Evolutionary conservation across 73 alveolate genomes (phyloP).

Genomic region (Symbiodinium natans): DNA sequence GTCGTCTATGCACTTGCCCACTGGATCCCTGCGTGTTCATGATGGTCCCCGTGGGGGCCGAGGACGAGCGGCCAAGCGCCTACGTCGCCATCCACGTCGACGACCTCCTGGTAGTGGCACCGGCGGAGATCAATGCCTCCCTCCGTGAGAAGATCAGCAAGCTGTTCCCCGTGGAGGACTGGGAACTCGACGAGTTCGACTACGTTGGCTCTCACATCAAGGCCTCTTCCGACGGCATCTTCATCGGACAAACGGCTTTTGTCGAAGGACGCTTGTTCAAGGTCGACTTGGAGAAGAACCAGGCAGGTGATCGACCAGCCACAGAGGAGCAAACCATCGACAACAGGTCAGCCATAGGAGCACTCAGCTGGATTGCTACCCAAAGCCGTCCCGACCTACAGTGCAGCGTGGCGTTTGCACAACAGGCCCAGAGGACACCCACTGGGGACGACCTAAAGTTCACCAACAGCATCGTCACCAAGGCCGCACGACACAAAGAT

Average conservation of each 20-base stretch:
- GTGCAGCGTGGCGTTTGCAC: too few relatives aligned
- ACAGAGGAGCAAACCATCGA: too few relatives aligned
- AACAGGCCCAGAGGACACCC: too few relatives aligned
- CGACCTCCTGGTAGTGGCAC: conserved; percentile 9
- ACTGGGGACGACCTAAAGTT: too few relatives aligned
- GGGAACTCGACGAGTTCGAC: conserved; percentile 17
- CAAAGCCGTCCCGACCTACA: too few relatives aligned
- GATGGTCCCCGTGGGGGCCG: neutral
- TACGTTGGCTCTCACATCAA: neutral
- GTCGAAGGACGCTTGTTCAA: too few relatives aligned
- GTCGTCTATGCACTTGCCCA: neutral
- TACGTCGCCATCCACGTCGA: conserved; percentile 6
- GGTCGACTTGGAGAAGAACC: too few relatives aligned
- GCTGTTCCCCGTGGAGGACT: neutral
- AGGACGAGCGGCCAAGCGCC: neutral
- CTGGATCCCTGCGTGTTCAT: neutral
- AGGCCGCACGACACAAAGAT: neutral
- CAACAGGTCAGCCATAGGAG: too few relatives aligned
- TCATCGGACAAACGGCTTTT: too few relatives aligned
- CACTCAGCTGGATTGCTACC: too few relatives aligned
- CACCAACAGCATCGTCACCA: too few relatives aligned
- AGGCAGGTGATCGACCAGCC: too few relatives aligned
- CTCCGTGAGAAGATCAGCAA: neutral
- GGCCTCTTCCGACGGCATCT: neutral
- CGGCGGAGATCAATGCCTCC: neutral